Base-by-base conservation (phyloP, 2,329 filamentous ascomycete species). In the Phoma sp. region DNA sequence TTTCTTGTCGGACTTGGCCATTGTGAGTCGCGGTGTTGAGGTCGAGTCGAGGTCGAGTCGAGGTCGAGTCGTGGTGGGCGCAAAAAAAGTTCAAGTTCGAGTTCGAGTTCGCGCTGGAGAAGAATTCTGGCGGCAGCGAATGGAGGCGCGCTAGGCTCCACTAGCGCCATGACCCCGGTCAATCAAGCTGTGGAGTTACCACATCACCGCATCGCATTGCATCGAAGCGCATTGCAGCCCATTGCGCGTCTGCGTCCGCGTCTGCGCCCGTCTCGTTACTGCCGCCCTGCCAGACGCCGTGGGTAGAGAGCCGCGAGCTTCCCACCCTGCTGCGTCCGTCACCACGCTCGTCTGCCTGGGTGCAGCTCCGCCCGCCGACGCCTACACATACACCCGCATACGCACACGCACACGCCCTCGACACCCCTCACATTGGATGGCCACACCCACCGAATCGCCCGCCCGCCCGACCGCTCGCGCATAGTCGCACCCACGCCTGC, bases 1-100 rank as follows among this genome's bases (percentile, higher is more conserved):
- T 39, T 52, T 55, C 57, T 68, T 71, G 44, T 63, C 60, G 31
- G 52, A 24, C 57, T 67, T 59, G 22, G 68, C 64, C 69, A 73
- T 73, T 60, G 57, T 51, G 56, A 13, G 38, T 17, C 15, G 48
- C 13, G 33, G 10, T 13, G 10, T 5, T 31, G 15, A 29, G 22
- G 12, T 13, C 4, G 29, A 13, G 29, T 13, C 9, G 29, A 15
- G 29, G 29, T 15, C 29, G 29, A 31, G 43, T 19, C 31, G 17
- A 31, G 25, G 33, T 40, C 5, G 54, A 6, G 36, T 53, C 51
- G 37, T 38, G 49, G 36, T 48, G 46, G 43, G 43, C 25, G 32
- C 29, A 51, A 29, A 52, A 50, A 64, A n/a, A 15, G 31, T 3
- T 15, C 5, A 12, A 5, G 31, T 3, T 8, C 12, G 31, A 33